Evolutionary conservation across 2,329 filamentous ascomycete genomes (phyloP), one percentile per base, ranked within the genome.

Genomic region (Paraconiothyrium brasiliense): DNA sequence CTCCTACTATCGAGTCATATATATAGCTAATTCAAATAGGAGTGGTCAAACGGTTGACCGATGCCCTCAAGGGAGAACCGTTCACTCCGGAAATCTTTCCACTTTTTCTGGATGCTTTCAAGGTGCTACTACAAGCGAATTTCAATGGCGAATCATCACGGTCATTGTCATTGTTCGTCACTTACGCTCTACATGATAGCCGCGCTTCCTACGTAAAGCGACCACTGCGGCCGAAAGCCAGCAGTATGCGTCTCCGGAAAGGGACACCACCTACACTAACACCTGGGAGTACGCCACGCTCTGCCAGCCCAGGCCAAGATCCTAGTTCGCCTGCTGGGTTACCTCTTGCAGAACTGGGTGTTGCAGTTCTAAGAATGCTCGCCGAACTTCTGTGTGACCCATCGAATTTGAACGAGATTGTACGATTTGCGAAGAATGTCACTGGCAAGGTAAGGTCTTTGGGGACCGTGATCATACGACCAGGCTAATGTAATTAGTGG

Each of bases 351-450:
- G 88, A 93, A 61, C 82, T 97, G 41, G 93, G 92, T 8, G 85
- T 89, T 41, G 89, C 86, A 64, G 87, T 97, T 57, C 81, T 97
- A 22, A 87, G 87, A 65, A 89, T 97, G 79, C 94, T 95, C 72
- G 86, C 90, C 8, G 85, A 89, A 30, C 84, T 97, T 11, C 82
- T 97, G 10, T 97, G 93, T 71, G 89, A 92, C 63, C 87, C 88
- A 69, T 85, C 85, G 24, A 92, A 90, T 66, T 80, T 85, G 10
- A 83, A 83, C 14, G 89, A 90, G 63, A 91, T 97, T 59, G 88
- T 90, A 73, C 95, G 93, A 70, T 98, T 99, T 82, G 92, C 93
- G 5, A 92, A 91, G 73, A 96, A 94, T 1, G 94, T 99, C 9
- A 97, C 94, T 24, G 97, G 97, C 70, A 97, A 97, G 85, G 92